Conservation (phyloP, 2,329 filamentous ascomycete genomes). For the Fusarium proliferatum region DNA sequence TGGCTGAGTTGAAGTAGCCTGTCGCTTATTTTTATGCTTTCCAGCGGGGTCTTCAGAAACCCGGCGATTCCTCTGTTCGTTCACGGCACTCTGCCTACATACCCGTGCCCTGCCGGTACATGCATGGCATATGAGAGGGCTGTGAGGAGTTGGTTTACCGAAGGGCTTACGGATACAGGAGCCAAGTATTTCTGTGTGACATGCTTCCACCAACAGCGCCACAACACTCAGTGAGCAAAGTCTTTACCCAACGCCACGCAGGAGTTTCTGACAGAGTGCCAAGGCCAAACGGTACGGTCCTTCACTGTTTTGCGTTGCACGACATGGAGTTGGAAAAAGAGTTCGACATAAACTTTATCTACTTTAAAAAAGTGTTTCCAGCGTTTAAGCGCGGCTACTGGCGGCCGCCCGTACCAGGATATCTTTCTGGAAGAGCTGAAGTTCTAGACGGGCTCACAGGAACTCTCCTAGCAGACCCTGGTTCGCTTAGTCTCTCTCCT, state of each 20-base stretch:
- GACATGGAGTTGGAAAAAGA: conserved; percentile 2
- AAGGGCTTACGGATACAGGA: conserved; percentile 14
- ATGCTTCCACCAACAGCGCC: conserved; percentile 29
- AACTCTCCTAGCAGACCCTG: conserved; percentile 19
- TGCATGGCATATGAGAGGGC: conserved; percentile 31
- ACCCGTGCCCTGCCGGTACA: conserved; percentile 43
- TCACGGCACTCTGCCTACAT: conserved; percentile 30
- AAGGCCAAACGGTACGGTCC: conserved; percentile 9
- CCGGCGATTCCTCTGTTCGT: conserved; percentile 27
- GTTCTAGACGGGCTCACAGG: conserved; percentile 3
- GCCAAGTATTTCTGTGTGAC: conserved; percentile 29
- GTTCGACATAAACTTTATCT: conserved; percentile 11
- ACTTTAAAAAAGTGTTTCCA: conserved; percentile 24
- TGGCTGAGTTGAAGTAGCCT: conserved; percentile 9
- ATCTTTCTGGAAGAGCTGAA: conserved; percentile 11
- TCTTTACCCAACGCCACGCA: conserved; percentile 16
- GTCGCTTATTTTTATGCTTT: background rate
- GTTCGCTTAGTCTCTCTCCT: conserved; percentile 17
- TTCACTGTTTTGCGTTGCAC: conserved; percentile 13
- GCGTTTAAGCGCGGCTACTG: conserved; percentile 31
- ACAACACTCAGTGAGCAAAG: conserved; percentile 11
- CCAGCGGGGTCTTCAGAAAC: conserved; percentile 16
- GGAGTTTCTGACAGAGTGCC: conserved; percentile 10
- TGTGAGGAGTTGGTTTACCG: conserved; percentile 10
- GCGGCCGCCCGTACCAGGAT: conserved; percentile 6